Evolutionary conservation across 495 filamentous ascomycete genomes (phyloP), one percentile per base, ranked within the genome.

Genomic region (Margaritispora aquatica): DNA sequence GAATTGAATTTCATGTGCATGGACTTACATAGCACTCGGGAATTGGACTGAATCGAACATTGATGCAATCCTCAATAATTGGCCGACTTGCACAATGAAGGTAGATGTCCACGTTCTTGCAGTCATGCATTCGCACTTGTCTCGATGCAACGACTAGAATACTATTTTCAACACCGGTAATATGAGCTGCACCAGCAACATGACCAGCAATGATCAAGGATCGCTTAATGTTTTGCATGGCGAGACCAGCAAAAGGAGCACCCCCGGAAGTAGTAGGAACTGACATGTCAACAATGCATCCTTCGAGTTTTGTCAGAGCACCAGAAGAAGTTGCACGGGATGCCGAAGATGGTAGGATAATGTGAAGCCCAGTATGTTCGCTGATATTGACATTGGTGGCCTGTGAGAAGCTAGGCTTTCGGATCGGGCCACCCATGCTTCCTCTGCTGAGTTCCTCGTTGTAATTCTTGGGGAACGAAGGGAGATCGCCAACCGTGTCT

Each of bases 111-210:
- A 91, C 85, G 54, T 89, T 78, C 26, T 74, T 75, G 66, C 89
- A 94, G 55, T 92, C 84, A 63, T 99, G 95, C 77, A 99, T 91
- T 19, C 95, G 81, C 65, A 96, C 86, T 68, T 99, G 95, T 17
- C 88, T 80, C 51, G 87, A 87, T 2, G 82, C 75, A 0, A 95
- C 81, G 10, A 96, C 83, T 20, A 99, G 69, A 27, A 88, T 83
- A 64, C 86, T 88, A 59, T 89, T 77, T 52, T 79, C 68, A n/a
- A 96, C 73, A 1, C 74, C 77, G 0, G 93, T 97, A 23, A 96
- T 77, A 66, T 97, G 92, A 3, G 84, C 82, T 1, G 95, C 81
- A 0, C 95, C 92, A 54, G 81, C 76, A 22, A 96, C 85, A 24
- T 83, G 80, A 1, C 90, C 90, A 46, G 88, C 89, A 21, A 96